Evolutionary conservation across 495 filamentous ascomycete species (phyloP), one percentile per base, ranked within the genome.

Genomic region (Gamarada debralockiae): DNA sequence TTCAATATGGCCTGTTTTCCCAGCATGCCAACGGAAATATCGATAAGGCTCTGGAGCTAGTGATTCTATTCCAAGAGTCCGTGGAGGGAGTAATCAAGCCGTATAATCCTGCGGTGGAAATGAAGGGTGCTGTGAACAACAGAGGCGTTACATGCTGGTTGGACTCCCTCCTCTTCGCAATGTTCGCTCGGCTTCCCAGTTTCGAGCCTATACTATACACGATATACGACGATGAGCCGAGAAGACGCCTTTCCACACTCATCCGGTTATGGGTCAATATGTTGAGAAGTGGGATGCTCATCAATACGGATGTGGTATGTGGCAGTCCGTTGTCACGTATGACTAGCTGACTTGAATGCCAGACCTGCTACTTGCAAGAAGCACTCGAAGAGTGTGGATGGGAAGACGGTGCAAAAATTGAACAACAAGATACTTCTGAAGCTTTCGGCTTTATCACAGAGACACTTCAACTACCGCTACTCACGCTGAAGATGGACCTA

Each of bases 401-500:
- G 93, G 73, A 79, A 62, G 92, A 95, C 42, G 92, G 92, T 31
- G 77, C 77, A 14, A 70, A 77, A 37, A 61, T 89, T 23, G 75
- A 79, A 50, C 93, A 98, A 66, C 93, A 98, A 62, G 93, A 98
- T 68, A 84, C 86, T 2, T 97, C 93, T 0, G 93, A 98, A 66
- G 92, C 92, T 2, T 98, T 97, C 65, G 86, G 84, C 0, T 96
- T 96, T 68, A 89, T 98, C 45, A 95, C 92, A 2, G 92, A 88
- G 48, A 89, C 82, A 33, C 74, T 98, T 27, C 83, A 95, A 53
- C 68, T 98, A 23, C 93, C 93, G 4, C 80, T 96, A 7, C 80
- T 98, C 18, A 90, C 92, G 0, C 70, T 98, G 15, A 95, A 95
- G 57, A 92, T 97, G 75, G 91, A 97, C 60, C 84, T 98, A 22